Percentiles rank a stretch among this genome's conserved stretches.
These are phyloP conservation scores for Epichloe glyceriae DNA, from an alignment of 2,329 filamentous ascomycete species.

Conservation along the genomic window DNA sequence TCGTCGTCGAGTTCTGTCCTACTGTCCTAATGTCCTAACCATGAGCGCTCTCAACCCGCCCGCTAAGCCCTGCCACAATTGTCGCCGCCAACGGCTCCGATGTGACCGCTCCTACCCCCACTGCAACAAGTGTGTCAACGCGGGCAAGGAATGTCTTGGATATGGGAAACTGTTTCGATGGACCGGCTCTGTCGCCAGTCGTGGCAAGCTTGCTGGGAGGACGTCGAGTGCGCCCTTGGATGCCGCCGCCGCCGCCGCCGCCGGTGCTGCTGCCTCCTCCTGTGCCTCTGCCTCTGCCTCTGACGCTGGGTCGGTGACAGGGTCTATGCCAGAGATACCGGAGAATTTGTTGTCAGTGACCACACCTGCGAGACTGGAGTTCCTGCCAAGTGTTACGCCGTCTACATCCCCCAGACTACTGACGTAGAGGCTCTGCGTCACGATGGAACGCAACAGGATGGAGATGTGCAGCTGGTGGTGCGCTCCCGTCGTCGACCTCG, in stretches of 20 bases:
- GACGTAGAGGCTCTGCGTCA: not conserved
- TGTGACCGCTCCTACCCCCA: constrained; percentile 38
- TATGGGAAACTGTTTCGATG: constrained; percentile 40
- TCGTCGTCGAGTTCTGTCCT: not conserved
- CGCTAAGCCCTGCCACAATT: constrained; percentile 37
- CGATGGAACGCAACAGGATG: constrained; percentile 4
- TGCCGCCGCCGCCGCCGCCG: not conserved
- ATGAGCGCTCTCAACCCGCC: constrained; percentile 10
- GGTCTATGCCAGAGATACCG: constrained; percentile 6
- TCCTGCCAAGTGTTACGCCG: not conserved
- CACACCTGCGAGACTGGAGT: not conserved
- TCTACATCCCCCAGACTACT: constrained; percentile 3
- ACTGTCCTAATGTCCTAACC: not conserved
- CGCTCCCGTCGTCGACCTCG: constrained; percentile 9
- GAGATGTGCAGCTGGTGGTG: constrained; percentile 17
- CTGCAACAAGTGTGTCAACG: constrained; percentile 36
- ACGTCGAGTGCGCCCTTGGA: constrained; percentile 20
- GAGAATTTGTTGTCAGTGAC: constrained; percentile 5
- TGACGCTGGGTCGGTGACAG: not conserved
- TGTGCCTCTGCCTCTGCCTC: not conserved
- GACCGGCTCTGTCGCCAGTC: constrained; percentile 33
- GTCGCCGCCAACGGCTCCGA: constrained; percentile 37
- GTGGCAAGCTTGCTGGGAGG: constrained; percentile 28
- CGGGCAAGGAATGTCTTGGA: constrained; percentile 38
- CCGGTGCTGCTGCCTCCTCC: not conserved